Conservation (phyloP, 202 grass and related monocot species). For the Carex arenaria region DNA sequence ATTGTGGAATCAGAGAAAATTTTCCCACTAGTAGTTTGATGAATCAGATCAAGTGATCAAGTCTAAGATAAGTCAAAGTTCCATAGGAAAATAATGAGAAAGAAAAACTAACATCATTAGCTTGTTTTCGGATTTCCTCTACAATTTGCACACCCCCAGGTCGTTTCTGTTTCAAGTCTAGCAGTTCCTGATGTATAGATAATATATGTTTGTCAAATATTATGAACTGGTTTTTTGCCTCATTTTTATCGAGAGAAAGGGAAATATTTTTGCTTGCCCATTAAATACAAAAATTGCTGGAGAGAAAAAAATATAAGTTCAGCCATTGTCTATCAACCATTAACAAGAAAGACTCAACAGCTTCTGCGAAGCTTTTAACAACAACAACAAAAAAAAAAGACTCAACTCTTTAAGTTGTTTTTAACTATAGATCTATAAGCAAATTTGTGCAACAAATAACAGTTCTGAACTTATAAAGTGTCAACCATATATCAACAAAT, state of each 20-base stretch:
- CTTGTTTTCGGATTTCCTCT: constrained; percentile 82
- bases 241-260: not conserved
- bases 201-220: constrained; percentile 14
- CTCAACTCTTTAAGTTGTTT: not conserved
- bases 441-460: not conserved
- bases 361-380: too few species aligned
- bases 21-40: not conserved
- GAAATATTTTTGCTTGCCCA: not conserved
- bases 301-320: not conserved
- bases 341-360: not conserved
- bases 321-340: not conserved
- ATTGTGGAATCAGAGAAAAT: not conserved
- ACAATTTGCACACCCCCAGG: constrained; percentile 55
- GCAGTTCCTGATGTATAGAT: constrained; percentile 60
- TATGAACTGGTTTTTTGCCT: not conserved
- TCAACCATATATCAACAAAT: not conserved
- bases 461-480: not conserved
- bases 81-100: constrained; percentile 11
- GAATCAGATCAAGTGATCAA: not conserved
- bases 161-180: constrained; percentile 63
- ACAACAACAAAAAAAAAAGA: not conserved
- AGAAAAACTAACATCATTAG: constrained; percentile 63
- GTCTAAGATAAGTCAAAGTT: not conserved
- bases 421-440: not conserved
- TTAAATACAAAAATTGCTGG: not conserved